Evolutionary conservation across 306 rosid genomes (phyloP), one percentile per base, ranked within the genome.

Genomic region (Trifolium repens): DNA sequence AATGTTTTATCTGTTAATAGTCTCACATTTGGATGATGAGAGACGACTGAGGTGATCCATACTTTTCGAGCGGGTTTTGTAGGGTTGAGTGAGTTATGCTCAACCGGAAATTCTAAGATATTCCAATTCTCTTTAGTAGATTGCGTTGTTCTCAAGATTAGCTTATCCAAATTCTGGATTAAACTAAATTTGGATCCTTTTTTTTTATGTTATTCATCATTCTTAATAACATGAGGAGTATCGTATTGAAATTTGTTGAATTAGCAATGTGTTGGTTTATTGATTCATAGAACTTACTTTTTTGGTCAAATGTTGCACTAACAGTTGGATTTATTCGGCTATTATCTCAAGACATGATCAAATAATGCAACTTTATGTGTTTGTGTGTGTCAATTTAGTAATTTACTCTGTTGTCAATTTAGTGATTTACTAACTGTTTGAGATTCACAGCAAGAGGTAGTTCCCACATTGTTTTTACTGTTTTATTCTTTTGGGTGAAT

Each of bases 381-480:
- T 6, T 7, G 42, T 7, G 42, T 7, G 42, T 27, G 3, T 27
- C 30, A 27, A 27, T 27, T 2, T 27, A 27, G 30, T 27, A 27
- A 27, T 27, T 2, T 27, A 27, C 2, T 27, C 30, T 2, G 30
- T 27, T 27, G 30, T 2, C 3, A 27, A 27, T 27, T 27, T 27
- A 27, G 30, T 27, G 3, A 27, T 27, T 27, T 27, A 27, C 30
- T 27, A 32, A 50, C 19, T 17, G 60, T 39, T 75, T 69, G 76
- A 67, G 16, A 37, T 37, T 35, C 57, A 32, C 43, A 5, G 55
- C 4, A 11, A 72, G 40, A 49, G 54, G 61, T 15, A 52, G 61
- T 69, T 69, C 52, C 78, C 71, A 19, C 40, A 19, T 40, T 54
- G 43, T 19, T 53, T 52, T 39, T 50, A 61, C 75, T 77, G 22